Conservation (phyloP, 352 stramenopile species). For the Pseudoperonospora humuli region DNA sequence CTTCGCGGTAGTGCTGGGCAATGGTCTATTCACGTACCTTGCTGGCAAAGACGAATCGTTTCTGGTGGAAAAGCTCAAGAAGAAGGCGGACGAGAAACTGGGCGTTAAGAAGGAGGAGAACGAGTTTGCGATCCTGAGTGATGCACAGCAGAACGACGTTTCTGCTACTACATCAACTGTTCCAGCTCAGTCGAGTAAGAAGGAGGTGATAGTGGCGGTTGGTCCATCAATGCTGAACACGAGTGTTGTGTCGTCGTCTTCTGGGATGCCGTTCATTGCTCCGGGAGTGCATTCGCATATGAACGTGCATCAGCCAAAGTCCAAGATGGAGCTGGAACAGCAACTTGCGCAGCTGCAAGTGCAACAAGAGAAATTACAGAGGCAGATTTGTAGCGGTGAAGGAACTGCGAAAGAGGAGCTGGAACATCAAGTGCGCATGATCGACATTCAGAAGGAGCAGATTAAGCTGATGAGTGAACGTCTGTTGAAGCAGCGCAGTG, state of each 20-base stretch:
- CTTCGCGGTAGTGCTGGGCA: slow-evolving; percentile 47
- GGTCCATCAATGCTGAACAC: slow-evolving; percentile 19
- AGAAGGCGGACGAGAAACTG: slow-evolving; percentile 49
- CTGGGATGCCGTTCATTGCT: slow-evolving; percentile 33
- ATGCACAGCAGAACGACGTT: slow-evolving; percentile 1
- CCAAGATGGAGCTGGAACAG: slow-evolving; percentile 36
- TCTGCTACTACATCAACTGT: background rate
- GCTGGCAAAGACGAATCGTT: slow-evolving; percentile 47
- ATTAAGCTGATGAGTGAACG: slow-evolving; percentile 40
- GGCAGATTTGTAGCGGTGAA: slow-evolving; percentile 14
- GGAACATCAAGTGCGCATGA: slow-evolving; percentile 40
- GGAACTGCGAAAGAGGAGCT: slow-evolving; percentile 26
- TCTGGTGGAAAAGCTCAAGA: slow-evolving; percentile 42
- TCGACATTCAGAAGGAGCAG: slow-evolving; percentile 50
- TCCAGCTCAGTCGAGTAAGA: background rate
- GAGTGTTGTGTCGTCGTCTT: slow-evolving; percentile 1
- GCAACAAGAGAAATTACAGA: slow-evolving; percentile 25
- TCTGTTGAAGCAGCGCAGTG: slow-evolving; percentile 21
- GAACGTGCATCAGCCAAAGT: slow-evolving; percentile 12
- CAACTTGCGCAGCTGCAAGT: slow-evolving; percentile 30
- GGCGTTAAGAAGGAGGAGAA: slow-evolving; percentile 35
- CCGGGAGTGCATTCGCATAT: slow-evolving; percentile 9
- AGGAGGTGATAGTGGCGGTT: background rate
- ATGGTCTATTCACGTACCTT: slow-evolving; percentile 54
- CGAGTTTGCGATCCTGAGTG: slow-evolving; percentile 34